A percentile compares a stretch with the other conserved stretches of the same genome.
phyloP scores from a whole-genome alignment of 768 basidiomycete genomes.

The Galerina sulciceps region DNA sequence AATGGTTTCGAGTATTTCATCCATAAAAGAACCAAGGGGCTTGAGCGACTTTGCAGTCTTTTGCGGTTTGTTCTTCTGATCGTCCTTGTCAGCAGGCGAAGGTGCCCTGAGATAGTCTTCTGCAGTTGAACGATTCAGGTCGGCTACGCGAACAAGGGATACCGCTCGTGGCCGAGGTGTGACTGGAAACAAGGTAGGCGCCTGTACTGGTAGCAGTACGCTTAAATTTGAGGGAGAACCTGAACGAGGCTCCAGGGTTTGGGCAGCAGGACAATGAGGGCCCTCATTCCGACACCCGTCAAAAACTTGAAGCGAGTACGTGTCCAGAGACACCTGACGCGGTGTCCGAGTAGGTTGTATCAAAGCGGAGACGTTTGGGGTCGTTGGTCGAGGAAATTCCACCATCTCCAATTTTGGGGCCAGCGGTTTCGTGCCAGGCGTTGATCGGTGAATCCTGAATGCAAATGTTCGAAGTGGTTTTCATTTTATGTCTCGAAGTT shows the following conservation, averaged over 20 bases:
- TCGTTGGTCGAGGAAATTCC: too few relatives aligned
- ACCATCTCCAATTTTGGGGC: too few relatives aligned
- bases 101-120: neutral
- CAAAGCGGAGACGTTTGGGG: too few relatives aligned
- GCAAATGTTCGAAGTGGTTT: too few relatives aligned
- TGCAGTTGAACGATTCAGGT: neutral
- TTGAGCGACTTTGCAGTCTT: conserved; percentile 25
- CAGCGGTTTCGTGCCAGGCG: too few relatives aligned
- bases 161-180: neutral
- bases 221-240: neutral
- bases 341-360: too few relatives aligned
- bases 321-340: neutral
- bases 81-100: neutral
- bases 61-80: neutral
- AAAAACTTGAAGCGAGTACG: neutral
- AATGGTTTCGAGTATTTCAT: conserved; percentile 38
- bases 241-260: neutral
- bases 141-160: neutral
- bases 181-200: neutral
- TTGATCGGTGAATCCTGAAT: too few relatives aligned
- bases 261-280: neutral
- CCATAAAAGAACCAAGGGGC: conserved; percentile 38
- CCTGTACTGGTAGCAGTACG: neutral
- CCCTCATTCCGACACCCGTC: too few relatives aligned
- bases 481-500: too few relatives aligned